Evolutionary conservation across 75 land plant genomes (phyloP), one percentile per base, ranked within the genome.

Genomic region (Pseudotsuga menziesii): DNA sequence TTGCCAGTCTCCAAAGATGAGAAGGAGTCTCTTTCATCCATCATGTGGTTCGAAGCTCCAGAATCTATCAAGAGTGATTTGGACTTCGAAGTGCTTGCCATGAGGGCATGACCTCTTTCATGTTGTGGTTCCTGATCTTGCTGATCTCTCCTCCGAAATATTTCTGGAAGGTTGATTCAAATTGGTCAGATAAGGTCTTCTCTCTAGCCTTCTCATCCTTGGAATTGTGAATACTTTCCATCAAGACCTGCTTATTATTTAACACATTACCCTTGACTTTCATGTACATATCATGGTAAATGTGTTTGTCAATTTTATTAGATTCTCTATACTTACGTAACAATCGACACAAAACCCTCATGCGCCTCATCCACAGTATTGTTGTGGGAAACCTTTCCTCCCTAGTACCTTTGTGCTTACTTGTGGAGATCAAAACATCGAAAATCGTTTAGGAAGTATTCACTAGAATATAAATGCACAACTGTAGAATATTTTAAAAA

Each of bases 271-370:
- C 95, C 79, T 93, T 93, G 17, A 93, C 95, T 78, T 87, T 94
- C 97, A 94, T 92, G 89, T 94, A 94, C 97, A 94, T 94, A 79
- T 90, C 95, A 83, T 94, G 97, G 73, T 94, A 92, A 93, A 93
- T 91, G 78, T 93, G 93, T 73, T 87, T 93, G 81, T 93, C 95
- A 83, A 93, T 93, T 77, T 93, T 93, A 82, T 89, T 89, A 0
- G 93, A 74, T 61, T 91, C 93, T 35, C 96, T 74, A 74, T 94
- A 94, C 80, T 94, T 92, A 57, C 98, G 85, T 60, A 94, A 82
- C 72, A 94, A 70, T 54, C 98, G 86, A 57, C 98, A 82, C 16
- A 94, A 82, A 15, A 94, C 93, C 12, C 95, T 85, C 95, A 92
- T 94, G 73, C 91, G 78, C 78, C 93, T 83, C 88, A 85, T 83